Evolutionary conservation across 73 alveolate genomes (phyloP).

Genomic region (Tetrahymena thermophila): DNA sequence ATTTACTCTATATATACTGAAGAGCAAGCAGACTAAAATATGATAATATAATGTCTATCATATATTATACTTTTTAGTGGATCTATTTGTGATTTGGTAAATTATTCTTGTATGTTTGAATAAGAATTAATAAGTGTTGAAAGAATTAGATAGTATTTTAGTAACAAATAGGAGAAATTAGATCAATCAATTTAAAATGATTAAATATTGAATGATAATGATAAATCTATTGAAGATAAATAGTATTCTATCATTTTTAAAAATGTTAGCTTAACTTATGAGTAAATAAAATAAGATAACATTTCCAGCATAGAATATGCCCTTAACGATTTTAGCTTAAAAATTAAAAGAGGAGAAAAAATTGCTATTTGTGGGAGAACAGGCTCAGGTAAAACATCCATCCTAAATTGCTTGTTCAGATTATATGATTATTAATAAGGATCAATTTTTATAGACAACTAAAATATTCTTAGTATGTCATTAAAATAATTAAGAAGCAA

Average conservation of each 20-base stretch:
- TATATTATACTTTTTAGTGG: constrained; percentile 5
- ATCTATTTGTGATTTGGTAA: constrained; percentile 4
- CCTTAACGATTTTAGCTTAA: constrained; percentile 1
- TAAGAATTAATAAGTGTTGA: constrained; percentile 18
- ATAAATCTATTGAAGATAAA: neutral
- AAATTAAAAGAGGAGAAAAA: constrained; percentile 43
- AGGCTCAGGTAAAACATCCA: constrained; percentile 83
- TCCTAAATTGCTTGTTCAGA: constrained; percentile 63
- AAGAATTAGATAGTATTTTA: constrained; percentile 18
- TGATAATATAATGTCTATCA: constrained; percentile 1
- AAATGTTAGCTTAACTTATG: constrained; percentile 5
- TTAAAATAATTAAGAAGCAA: constrained; percentile 53
- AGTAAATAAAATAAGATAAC: neutral
- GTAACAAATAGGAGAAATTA: constrained; percentile 4
- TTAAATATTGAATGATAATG: neutral
- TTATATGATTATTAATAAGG: constrained; percentile 49
- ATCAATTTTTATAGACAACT: constrained; percentile 46
- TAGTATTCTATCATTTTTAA: neutral
- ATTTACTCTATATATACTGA: neutral
- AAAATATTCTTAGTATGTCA: constrained; percentile 25
- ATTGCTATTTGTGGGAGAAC: constrained; percentile 85
- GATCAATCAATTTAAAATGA: neutral
- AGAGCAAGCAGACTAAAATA: neutral
- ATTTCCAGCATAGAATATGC: neutral
- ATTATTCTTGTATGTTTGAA: neutral